Percentiles rank a stretch among this genome's conserved stretches.
Conservation (phyloP, 805 yeast species). For the Saccharomycopsis selenospora region DNA sequence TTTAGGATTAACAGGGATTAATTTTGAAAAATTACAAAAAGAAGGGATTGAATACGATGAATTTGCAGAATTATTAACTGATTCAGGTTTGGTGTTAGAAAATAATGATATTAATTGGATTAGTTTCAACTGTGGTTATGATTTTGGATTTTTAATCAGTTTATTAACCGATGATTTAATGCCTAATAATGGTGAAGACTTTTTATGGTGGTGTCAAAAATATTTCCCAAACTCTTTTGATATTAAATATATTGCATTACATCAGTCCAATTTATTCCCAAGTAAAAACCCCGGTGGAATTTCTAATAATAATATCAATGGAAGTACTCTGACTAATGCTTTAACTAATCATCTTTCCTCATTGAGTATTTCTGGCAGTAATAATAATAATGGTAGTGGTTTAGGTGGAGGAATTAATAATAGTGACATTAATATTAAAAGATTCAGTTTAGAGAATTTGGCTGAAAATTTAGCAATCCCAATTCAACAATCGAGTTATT, state of each 20-base stretch:
- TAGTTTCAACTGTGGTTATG: conserved; percentile 91
- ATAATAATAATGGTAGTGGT: background rate
- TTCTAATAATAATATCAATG: background rate
- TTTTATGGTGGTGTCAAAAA: conserved; percentile 57
- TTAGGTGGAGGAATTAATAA: background rate
- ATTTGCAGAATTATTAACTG: conserved; percentile 78
- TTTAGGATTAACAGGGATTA: conserved; percentile 73
- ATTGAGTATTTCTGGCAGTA: background rate
- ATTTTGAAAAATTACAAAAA: conserved; percentile 63
- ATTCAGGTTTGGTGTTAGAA: conserved; percentile 78
- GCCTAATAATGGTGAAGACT: conserved; percentile 77
- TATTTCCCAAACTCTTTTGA: conserved; percentile 83
- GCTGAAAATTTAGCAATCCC: conserved; percentile 37
- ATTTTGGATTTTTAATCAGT: conserved; percentile 80
- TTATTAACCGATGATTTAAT: conserved; percentile 65
- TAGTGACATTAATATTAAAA: conserved; percentile 28
- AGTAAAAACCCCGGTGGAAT: conserved; percentile 23
- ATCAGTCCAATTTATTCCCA: conserved; percentile 29
- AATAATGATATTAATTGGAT: conserved; percentile 68
- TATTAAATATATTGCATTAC: conserved; percentile 47
- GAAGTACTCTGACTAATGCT: background rate
- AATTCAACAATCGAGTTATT: conserved; percentile 23
- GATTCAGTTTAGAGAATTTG: conserved; percentile 31
- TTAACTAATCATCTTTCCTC: conserved; percentile 1
- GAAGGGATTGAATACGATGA: conserved; percentile 73